These are phyloP conservation scores for Termitomyces sp. DNA, from an alignment of 768 basidiomycete genomes.

Conservation along the genomic window DNA sequence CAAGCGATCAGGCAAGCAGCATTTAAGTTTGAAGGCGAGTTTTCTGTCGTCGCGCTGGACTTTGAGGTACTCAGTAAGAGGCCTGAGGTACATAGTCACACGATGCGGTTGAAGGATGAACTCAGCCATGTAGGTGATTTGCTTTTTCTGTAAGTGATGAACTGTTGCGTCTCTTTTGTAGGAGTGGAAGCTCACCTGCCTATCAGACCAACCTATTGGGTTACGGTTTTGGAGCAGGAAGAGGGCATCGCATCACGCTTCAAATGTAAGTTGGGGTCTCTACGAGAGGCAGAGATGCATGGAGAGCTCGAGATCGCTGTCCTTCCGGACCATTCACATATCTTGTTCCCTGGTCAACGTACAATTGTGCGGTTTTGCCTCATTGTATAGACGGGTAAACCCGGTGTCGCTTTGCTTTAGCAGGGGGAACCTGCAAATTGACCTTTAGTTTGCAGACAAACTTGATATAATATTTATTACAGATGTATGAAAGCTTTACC, in stretches of 20 bases:
- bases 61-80: conserved; percentile 30
- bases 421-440: not conserved
- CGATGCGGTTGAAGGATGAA: conserved; percentile 26
- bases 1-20: conserved; percentile 13
- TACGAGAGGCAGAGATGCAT: conserved; percentile 30
- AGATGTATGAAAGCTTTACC: no score
- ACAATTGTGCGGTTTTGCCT: conserved; percentile 49
- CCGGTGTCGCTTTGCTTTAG: not conserved
- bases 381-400: conserved; percentile 29
- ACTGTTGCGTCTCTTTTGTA: not conserved
- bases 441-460: not conserved
- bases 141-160: conserved; percentile 25
- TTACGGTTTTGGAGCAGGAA: conserved; percentile 26
- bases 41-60: conserved; percentile 37
- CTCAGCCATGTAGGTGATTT: conserved; percentile 30
- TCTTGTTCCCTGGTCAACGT: conserved; percentile 46
- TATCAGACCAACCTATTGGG: conserved; percentile 23
- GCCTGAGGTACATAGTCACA: conserved; percentile 21
- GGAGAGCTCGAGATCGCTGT: conserved; percentile 54
- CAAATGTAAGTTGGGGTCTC: conserved; percentile 16
- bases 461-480: not conserved
- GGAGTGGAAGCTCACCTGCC: not conserved
- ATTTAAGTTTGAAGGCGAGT: conserved; percentile 49
- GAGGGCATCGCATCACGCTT: conserved; percentile 29
- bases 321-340: conserved; percentile 49